Conservation (phyloP, 1,139 yeast species). For the Pichia sp. region DNA sequence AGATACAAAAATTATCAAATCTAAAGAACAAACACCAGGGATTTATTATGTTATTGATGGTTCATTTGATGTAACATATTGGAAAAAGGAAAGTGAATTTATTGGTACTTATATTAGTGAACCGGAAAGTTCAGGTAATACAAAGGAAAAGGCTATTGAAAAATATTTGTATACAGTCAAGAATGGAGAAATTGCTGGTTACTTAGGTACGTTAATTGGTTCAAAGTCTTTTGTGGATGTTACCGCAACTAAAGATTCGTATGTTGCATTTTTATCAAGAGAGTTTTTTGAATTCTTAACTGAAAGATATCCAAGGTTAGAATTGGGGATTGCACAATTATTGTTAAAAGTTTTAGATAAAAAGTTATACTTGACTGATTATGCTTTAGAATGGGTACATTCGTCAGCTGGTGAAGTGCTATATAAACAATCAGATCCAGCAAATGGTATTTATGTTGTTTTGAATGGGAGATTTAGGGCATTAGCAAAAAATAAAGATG, state of each 20-base stretch:
- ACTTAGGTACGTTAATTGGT: conserved; percentile 73
- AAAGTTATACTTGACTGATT: conserved; percentile 70
- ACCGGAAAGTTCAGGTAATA: conserved; percentile 7
- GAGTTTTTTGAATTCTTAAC: conserved; percentile 56
- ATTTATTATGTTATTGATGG: conserved; percentile 78
- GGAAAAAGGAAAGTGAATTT: conserved; percentile 20
- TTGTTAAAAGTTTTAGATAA: conserved; percentile 61
- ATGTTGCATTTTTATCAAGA: conserved; percentile 69
- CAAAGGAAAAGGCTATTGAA: conserved; percentile 26
- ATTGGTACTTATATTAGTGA: conserved; percentile 25
- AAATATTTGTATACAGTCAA: conserved; percentile 51
- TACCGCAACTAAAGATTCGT: conserved; percentile 45
- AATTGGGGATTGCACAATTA: conserved; percentile 69
- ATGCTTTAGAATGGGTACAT: conserved; percentile 93
- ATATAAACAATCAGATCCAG: conserved; percentile 77
- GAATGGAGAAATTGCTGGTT: conserved; percentile 86
- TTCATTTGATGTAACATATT: conserved; percentile 51
- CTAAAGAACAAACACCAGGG: conserved; percentile 65
- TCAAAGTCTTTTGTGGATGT: conserved; percentile 72
- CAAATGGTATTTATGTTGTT: conserved; percentile 89
- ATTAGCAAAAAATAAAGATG: conserved; percentile 27
- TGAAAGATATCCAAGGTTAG: conserved; percentile 71
- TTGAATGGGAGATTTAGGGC: conserved; percentile 85
- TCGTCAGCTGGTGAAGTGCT: conserved; percentile 76
- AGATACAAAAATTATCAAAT: conserved; percentile 53